Evolutionary conservation across 2,329 filamentous ascomycete species (phyloP).

Genomic region (Periconia digitata): DNA sequence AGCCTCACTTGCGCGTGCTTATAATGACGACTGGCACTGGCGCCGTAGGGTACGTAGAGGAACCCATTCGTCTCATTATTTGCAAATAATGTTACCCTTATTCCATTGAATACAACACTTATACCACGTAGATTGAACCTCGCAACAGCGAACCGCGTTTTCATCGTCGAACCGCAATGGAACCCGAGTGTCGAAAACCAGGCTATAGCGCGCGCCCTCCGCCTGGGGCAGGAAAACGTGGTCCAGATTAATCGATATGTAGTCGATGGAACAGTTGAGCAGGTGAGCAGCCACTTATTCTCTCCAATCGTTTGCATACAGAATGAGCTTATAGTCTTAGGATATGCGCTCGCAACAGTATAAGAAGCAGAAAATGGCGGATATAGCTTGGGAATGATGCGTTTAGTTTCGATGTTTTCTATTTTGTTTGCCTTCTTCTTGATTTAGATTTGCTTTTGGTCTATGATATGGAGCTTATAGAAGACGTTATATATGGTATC

Average conservation of each 20-base stretch:
- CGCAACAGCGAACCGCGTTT: constrained; percentile 51
- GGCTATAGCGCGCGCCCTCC: constrained; percentile 53
- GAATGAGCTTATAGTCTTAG: constrained; percentile 17
- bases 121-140: constrained; percentile 49
- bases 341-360: constrained; percentile 41
- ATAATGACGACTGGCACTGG: constrained; percentile 59
- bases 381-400: constrained; percentile 7
- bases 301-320: background rate
- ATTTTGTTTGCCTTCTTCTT: background rate
- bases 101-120: background rate
- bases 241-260: constrained; percentile 53
- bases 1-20: constrained; percentile 39
- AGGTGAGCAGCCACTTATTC: constrained; percentile 35
- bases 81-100: accelerated
- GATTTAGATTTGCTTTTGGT: too few relatives aligned
- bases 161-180: constrained; percentile 59
- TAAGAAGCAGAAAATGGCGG: constrained; percentile 29
- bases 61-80: background rate
- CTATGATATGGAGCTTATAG: background rate
- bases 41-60: constrained; percentile 47
- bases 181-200: constrained; percentile 57
- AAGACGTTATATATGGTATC: too few relatives aligned
- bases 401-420: background rate
- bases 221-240: constrained; percentile 49
- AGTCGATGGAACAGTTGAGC: constrained; percentile 47